Evolutionary conservation across 108 stramenopile species (phyloP).

Genomic region (Conticribra weissflogii): DNA sequence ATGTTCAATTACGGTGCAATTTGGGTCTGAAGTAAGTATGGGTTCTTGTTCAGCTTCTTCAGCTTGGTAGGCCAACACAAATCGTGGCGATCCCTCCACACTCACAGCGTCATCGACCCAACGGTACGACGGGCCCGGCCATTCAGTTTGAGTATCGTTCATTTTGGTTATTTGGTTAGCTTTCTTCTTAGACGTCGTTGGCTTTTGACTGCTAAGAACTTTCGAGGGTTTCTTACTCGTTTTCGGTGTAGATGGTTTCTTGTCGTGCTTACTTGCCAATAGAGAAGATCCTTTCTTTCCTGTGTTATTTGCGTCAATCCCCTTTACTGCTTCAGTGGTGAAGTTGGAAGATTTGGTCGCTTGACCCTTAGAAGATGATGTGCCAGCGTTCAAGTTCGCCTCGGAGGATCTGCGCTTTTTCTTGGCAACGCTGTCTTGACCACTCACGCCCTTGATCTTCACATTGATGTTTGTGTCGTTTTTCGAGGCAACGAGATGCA

Average conservation of each 20-base stretch:
- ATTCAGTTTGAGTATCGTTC: slow-evolving; percentile 1
- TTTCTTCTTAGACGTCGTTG: no score
- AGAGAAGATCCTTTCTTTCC: no score
- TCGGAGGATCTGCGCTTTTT: slow-evolving; percentile 1
- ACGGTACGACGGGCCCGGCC: slow-evolving; percentile 28
- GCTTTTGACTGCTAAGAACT: no score
- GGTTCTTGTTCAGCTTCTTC: not conserved
- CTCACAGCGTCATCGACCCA: slow-evolving; percentile 32
- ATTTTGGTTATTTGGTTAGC: not conserved
- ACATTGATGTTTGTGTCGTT: not conserved
- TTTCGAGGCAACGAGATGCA: not conserved
- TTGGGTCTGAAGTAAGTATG: not conserved
- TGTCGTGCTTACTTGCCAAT: no score
- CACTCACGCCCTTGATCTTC: not conserved
- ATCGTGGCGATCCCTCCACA: not conserved
- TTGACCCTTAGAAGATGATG: not conserved
- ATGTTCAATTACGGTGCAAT: slow-evolving; percentile 18
- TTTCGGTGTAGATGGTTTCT: no score
- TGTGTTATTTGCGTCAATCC: no score
- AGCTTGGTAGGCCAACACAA: not conserved
- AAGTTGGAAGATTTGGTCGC: no score
- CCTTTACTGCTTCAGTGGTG: no score
- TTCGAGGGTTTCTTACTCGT: no score
- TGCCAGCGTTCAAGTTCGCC: not conserved
- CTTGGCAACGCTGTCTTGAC: not conserved